Base-by-base conservation (phyloP, 2,329 filamentous ascomycete genomes). In the Scolecobasidium constrictum region DNA sequence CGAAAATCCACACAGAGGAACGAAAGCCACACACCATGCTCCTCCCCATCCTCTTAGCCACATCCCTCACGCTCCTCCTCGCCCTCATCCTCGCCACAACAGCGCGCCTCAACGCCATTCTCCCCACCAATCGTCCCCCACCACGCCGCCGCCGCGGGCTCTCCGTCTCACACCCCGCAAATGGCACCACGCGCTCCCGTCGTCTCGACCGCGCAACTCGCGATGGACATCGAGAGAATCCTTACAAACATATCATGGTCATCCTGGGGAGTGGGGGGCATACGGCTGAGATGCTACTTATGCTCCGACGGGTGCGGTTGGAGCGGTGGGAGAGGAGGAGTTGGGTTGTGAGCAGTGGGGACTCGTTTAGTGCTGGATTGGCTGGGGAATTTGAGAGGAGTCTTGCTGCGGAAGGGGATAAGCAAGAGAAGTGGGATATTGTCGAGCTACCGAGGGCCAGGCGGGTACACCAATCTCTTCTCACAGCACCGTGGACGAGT, bases 251-350 rank as follows among this genome's bases (percentile, higher is more conserved):
- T 59, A 68, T 87, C 42, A 68, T 94, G 22, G 75, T 94, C 49
- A 80, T 96, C 19, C 81, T 96, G 18, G 92, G 92, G 41, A 93
- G 85, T 3, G 92, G 92, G 22, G 92, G 92, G 1, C 92, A 98
- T 63, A 95, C 92, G 1, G 81, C 86, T 38, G 92, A 98, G 63
- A 94, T 98, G 83, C 71, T 94, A 48, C 78, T 82, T 55, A 83
- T 95, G 67, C 76, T 98, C 52, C 66, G 69, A 51, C 74, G 72
- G 50, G 63, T 80, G 1, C 57, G 65, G 43, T 60, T 62, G 41
- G 40, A 46, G 5, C 68, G 64, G 20, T 46, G 28, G 23, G n/a
- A 9, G 36, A 35, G 4, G 53, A 76, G 92, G 19, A 90, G 86
- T 20, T 98, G 94, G 60, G 65, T 94, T 17, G 71, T 93, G 43